These are phyloP conservation scores for Chlamydomonas sphaeroides DNA, from an alignment of 139 green algal species.

Conservation along the genomic window DNA sequence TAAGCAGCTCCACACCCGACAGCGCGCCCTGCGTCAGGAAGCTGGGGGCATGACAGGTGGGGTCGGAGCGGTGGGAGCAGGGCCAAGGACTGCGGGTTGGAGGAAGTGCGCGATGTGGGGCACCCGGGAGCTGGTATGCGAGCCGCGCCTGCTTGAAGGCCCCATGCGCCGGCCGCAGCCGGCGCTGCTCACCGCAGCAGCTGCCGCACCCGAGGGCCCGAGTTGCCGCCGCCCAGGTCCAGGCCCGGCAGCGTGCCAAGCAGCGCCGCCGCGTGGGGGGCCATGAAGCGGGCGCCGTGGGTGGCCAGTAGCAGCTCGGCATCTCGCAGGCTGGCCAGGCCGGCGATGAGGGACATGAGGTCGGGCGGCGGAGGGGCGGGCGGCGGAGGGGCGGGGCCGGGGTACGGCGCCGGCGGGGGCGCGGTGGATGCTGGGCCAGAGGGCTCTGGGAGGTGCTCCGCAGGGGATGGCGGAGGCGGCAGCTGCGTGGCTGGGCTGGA, in stretches of 20 bases:
- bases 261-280: slow-evolving; percentile 13
- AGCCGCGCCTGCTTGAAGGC: background rate
- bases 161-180: background rate
- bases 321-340: background rate
- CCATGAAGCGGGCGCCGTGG: background rate
- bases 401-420: too few relatives aligned
- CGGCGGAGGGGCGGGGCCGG: too few relatives aligned
- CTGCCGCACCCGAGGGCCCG: background rate
- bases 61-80: too few relatives aligned
- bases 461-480: too few relatives aligned
- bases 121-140: background rate
- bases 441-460: too few relatives aligned
- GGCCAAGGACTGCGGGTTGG: background rate
- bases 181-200: background rate
- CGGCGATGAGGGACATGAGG: background rate
- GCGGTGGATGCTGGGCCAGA: too few relatives aligned
- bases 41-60: background rate
- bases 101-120: background rate
- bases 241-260: slow-evolving; percentile 17
- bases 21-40: background rate
- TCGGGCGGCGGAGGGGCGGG: background rate
- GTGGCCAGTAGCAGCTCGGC: slow-evolving; percentile 25
- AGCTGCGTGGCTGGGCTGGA: too few relatives aligned
- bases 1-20: background rate
- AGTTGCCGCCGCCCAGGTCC: slow-evolving; percentile 5